Evolutionary conservation across 2,329 filamentous ascomycete genomes (phyloP).

Genomic region (Ophiocordyceps camponoti-rufipedis): DNA sequence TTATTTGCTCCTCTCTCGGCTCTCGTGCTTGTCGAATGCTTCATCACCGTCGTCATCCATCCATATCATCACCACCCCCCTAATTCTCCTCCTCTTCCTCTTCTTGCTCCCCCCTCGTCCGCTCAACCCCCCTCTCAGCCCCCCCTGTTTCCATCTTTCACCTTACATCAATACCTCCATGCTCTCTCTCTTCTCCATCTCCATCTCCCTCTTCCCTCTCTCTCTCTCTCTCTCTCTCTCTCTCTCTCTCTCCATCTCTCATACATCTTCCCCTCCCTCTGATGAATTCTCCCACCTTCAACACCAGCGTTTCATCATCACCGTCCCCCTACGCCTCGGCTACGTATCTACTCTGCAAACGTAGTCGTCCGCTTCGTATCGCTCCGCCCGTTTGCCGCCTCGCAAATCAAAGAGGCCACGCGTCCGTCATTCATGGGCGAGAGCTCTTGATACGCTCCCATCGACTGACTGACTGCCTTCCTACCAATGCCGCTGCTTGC

Average conservation of each 20-base stretch:
- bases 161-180: neutral
- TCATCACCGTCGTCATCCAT: neutral
- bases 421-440: too few relatives aligned
- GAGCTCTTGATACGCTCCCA: neutral
- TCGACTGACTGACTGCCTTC: neutral
- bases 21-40: neutral
- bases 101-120: neutral
- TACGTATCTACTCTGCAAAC: neutral
- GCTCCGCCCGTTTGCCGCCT: neutral
- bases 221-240: neutral
- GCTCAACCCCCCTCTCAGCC: neutral
- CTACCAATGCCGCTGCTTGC: neutral
- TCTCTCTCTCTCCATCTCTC: neutral
- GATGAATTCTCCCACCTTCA: neutral
- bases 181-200: neutral
- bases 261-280: neutral
- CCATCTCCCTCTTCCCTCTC: neutral
- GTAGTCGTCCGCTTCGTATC: neutral
- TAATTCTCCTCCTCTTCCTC: neutral
- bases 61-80: neutral
- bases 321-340: neutral
- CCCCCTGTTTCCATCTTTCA: neutral
- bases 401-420: neutral
- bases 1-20: too few relatives aligned
- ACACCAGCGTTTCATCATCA: neutral